These are phyloP conservation scores for Phytopythium litorale DNA, from an alignment of 352 stramenopile genomes.

Conservation along the genomic window DNA sequence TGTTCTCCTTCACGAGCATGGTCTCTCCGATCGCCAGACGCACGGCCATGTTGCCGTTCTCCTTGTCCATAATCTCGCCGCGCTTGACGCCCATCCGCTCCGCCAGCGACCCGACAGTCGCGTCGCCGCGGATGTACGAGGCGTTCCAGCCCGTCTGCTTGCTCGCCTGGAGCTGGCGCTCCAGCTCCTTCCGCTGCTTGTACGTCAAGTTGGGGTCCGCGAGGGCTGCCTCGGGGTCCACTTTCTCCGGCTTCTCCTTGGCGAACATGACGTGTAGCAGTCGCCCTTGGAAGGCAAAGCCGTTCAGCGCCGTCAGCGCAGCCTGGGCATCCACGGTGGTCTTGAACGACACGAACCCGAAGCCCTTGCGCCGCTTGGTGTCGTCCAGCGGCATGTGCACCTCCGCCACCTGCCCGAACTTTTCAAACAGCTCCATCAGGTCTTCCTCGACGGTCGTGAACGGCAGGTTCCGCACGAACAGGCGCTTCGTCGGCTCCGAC, in stretches of 20 bases:
- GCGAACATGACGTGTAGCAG: conserved; percentile 94
- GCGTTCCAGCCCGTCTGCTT: conserved; percentile 94
- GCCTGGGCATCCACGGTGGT: conserved; percentile 87
- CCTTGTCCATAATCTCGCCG: conserved; percentile 93
- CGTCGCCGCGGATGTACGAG: conserved; percentile 85
- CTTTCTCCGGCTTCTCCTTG: conserved; percentile 59
- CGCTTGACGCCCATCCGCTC: conserved; percentile 90
- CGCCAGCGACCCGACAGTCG: conserved; percentile 72
- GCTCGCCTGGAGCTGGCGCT: conserved; percentile 78
- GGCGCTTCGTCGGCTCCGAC: conserved; percentile 60
- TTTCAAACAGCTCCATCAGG: conserved; percentile 88
- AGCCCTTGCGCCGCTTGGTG: conserved; percentile 94
- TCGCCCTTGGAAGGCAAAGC: conserved; percentile 94
- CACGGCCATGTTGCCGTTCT: conserved; percentile 96
- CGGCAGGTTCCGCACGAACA: conserved; percentile 98
- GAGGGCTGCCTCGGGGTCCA: conserved; percentile 50
- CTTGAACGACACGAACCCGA: conserved; percentile 96
- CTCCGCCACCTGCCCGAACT: conserved; percentile 87
- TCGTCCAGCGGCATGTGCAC: conserved; percentile 97
- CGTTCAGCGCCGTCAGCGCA: conserved; percentile 90
- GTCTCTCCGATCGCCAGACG: conserved; percentile 97
- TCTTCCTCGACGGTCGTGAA: conserved; percentile 97
- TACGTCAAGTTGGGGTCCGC: conserved; percentile 75
- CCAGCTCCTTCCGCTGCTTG: conserved; percentile 89
- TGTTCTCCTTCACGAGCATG: conserved; percentile 97